These are phyloP conservation scores for Colletotrichum zoysiae DNA, from an alignment of 2,329 filamentous ascomycete species.

Conservation along the genomic window DNA sequence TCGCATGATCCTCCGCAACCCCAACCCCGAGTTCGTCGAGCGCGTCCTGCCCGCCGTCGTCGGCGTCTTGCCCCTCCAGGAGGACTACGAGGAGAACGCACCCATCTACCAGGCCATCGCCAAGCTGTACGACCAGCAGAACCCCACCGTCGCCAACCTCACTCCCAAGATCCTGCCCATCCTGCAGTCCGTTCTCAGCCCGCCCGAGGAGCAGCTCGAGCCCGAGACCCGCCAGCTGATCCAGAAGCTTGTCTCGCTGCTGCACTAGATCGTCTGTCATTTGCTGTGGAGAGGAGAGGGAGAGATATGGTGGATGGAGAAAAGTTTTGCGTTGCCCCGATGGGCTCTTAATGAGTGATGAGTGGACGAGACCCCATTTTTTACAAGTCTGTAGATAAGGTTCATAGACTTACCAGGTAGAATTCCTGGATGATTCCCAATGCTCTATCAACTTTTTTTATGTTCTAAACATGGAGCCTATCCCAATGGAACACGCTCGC, in stretches of 20 bases:
- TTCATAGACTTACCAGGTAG: conserved; percentile 38
- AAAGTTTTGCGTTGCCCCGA: conserved; percentile 22
- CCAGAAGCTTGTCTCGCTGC: conserved; percentile 69
- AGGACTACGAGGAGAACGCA: conserved; percentile 97
- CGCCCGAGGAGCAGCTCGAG: conserved; percentile 81
- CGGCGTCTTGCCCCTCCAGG: conserved; percentile 84
- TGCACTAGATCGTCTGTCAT: conserved; percentile 43
- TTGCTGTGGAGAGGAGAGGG: neutral
- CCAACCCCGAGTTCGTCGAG: conserved; percentile 82
- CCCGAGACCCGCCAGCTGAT: conserved; percentile 77
- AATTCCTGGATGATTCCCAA: conserved; percentile 40
- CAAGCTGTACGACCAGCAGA: conserved; percentile 80
- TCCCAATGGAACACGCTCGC: neutral
- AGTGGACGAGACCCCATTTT: conserved; percentile 41
- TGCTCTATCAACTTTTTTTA: conserved; percentile 32
- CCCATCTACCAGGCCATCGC: conserved; percentile 93
- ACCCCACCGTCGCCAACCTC: conserved; percentile 76
- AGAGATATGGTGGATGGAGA: conserved; percentile 7
- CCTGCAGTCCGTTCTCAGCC: conserved; percentile 78
- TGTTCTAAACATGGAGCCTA: neutral
- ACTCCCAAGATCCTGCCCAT: conserved; percentile 77
- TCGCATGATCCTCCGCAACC: conserved; percentile 91
- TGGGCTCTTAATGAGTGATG: conserved; percentile 41
- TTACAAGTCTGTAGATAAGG: conserved; percentile 40
- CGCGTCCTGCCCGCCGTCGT: conserved; percentile 87